Conservation (phyloP, 176 grass and related monocot genomes). For the Olyra latifolia region DNA sequence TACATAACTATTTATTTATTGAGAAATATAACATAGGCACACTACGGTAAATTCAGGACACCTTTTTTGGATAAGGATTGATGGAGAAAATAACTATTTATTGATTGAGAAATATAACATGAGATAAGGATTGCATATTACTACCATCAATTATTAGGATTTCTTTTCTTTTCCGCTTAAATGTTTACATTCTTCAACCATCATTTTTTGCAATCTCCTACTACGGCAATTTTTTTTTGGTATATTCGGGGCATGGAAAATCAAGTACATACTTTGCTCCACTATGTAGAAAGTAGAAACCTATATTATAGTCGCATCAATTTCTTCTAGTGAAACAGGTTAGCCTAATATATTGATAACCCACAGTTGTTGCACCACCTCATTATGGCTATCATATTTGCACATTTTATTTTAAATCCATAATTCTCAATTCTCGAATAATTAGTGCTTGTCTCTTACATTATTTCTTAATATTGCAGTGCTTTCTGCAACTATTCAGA, state of each 20-base stretch:
- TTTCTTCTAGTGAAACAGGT: background rate
- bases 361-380: background rate
- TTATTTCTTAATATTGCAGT: slow-evolving; percentile 46
- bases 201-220: background rate
- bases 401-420: slow-evolving; percentile 8
- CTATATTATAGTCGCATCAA: background rate
- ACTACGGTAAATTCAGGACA: background rate
- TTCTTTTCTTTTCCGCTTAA: slow-evolving; percentile 9
- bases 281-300: background rate
- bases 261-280: slow-evolving; percentile 12
- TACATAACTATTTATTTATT: background rate
- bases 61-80: slow-evolving; percentile 14
- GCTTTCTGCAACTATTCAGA: slow-evolving; percentile 95
- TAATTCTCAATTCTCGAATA: slow-evolving; percentile 4
- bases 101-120: too few species aligned
- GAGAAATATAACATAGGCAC: background rate
- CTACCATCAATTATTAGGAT: background rate
- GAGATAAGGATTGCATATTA: background rate
- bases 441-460: slow-evolving; percentile 34
- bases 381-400: slow-evolving; percentile 9
- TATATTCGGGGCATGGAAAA: background rate
- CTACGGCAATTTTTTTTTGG: background rate
- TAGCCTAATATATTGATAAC: background rate
- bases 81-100: too few species aligned
- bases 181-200: background rate